A percentile compares a stretch with the other conserved stretches of the same genome.
These are phyloP conservation scores for Fusarium sp. DNA, from an alignment of 2,329 filamentous ascomycete species.

Conservation along the genomic window DNA sequence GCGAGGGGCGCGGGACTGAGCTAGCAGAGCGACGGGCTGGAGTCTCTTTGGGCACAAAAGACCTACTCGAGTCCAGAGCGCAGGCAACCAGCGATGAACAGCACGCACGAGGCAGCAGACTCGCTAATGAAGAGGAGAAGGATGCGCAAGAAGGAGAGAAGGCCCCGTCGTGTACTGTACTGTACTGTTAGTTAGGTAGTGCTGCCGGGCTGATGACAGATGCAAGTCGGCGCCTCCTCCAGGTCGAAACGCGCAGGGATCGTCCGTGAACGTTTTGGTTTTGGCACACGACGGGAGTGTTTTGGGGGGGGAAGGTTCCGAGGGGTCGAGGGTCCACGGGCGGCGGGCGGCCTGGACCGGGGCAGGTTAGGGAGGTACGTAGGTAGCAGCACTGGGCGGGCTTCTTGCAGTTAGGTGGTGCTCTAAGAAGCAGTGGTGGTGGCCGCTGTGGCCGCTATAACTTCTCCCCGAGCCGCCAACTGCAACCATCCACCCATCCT, in stretches of 20 bases:
- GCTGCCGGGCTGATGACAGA: constrained; percentile 7
- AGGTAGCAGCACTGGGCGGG: background rate
- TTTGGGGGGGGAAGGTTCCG: constrained; percentile 10
- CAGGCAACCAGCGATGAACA: background rate
- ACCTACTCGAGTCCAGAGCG: constrained; percentile 8
- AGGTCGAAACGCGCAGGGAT: constrained; percentile 34
- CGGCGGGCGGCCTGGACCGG: constrained; percentile 34
- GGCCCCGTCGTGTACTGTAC: background rate
- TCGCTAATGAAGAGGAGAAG: background rate
- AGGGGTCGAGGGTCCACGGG: constrained; percentile 25
- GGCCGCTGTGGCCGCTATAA: constrained; percentile 13
- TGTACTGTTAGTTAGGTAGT: background rate
- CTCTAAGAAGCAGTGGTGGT: constrained; percentile 9
- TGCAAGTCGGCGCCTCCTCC: constrained; percentile 14
- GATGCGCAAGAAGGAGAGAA: background rate
- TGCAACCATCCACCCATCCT: background rate
- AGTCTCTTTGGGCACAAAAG: constrained; percentile 32
- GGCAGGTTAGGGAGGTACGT: background rate
- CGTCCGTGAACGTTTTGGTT: constrained; percentile 24
- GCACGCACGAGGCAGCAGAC: background rate
- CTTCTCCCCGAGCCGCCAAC: background rate
- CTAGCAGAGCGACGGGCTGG: constrained; percentile 12
- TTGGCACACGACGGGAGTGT: constrained; percentile 23
- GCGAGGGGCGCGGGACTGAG: constrained; percentile 35
- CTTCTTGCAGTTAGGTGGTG: background rate